Evolutionary conservation across 805 yeast species (phyloP), one percentile per base, ranked within the genome.

Genomic region (Metschnikowia vanudenii): DNA sequence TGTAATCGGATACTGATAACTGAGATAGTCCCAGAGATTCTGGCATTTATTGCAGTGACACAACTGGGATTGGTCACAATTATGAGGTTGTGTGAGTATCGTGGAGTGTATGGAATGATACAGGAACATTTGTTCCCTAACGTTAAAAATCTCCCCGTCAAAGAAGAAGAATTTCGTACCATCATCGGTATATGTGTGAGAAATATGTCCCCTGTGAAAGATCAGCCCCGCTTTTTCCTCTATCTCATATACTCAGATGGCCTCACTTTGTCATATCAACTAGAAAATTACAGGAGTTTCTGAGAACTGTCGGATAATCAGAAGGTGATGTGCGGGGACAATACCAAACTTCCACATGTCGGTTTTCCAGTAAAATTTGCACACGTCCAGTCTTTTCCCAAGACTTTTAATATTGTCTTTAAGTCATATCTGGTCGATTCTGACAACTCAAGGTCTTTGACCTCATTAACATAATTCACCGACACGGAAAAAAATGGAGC

Each of bases 41-140:
- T 63, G 56, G 58, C 67, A 39, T 55, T 63, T 14, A 49, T 72
- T 9, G 73, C 65, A 0, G 71, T 63, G 0, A 54, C 67, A 1
- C 77, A 72, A 39, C 68, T 61, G 47, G 77, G 77, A 1, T 45
- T 67, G 9, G 63, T 70, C 12, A 50, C 68, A 18, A 55, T 72
- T 5, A 57, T 72, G 62, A 53, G 76, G 12, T 46, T 72, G 19
- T 69, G 75, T 41, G 60, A 61, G 39, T 56, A 62, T 50, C 52
- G 68, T 16, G 75, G 74, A 1, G 55, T 72, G 0, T 62, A 52
- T 39, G 76, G 73, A 4, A 68, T 72, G 74, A 54, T 76, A 29
- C 76, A 72, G 47, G 77, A 72, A 45, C 67, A 69, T 49, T 42
- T 71, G 2, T 69, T 72, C 37, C 75, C 77, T 10, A 63, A 69